Conservation (phyloP, 2,329 filamentous ascomycete genomes). For the Clonostachys chloroleuca region DNA sequence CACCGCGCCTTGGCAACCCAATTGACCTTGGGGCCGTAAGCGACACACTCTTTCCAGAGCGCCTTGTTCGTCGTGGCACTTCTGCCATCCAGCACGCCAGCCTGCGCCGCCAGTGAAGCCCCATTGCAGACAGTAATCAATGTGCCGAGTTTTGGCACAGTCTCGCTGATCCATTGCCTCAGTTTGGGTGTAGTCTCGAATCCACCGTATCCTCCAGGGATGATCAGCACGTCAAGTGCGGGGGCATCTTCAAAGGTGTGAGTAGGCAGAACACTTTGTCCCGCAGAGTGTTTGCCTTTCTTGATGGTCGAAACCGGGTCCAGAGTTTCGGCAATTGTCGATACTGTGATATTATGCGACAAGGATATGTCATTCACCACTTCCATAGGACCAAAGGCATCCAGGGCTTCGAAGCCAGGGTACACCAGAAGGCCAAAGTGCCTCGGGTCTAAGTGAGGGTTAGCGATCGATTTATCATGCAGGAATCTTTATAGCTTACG, state of each 20-base stretch:
- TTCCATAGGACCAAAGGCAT: constrained; percentile 36
- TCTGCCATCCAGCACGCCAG: constrained; percentile 54
- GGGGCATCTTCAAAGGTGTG: constrained; percentile 26
- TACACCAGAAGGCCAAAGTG: constrained; percentile 16
- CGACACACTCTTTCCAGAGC: constrained; percentile 40
- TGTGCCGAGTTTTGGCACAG: constrained; percentile 42
- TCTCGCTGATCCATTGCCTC: constrained; percentile 23
- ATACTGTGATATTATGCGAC: constrained; percentile 23
- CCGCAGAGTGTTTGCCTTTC: constrained; percentile 17
- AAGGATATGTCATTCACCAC: constrained; percentile 30
- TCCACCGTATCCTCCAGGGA: constrained; percentile 29
- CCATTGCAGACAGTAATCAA: constrained; percentile 64
- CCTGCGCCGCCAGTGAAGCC: constrained; percentile 46
- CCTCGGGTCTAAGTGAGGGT: neutral
- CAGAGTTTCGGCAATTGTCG: constrained; percentile 28
- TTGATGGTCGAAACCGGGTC: constrained; percentile 31
- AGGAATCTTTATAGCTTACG: neutral
- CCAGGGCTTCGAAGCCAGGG: constrained; percentile 33
- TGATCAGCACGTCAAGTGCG: constrained; percentile 28
- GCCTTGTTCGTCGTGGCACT: constrained; percentile 62
- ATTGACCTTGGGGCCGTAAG: constrained; percentile 38
- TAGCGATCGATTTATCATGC: neutral
- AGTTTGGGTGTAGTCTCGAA: constrained; percentile 22
- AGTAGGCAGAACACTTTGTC: constrained; percentile 23
- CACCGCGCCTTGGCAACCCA: constrained; percentile 53